Percentiles rank a stretch among this genome's conserved stretches.
phyloP scores from a whole-genome alignment of 2,329 filamentous ascomycete genomes.

The Xylariaceae sp. region DNA sequence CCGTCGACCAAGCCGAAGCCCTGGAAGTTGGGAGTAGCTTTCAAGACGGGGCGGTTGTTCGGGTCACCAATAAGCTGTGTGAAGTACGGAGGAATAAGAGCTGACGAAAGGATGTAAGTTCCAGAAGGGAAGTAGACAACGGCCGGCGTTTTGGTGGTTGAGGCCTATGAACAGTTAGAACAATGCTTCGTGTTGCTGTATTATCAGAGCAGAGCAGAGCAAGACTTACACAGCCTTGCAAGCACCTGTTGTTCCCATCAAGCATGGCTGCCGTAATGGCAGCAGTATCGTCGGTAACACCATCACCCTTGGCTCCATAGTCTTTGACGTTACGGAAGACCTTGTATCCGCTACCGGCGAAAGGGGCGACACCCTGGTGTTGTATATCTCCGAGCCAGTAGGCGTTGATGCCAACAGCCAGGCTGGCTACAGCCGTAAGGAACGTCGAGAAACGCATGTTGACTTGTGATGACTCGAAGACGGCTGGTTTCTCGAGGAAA shows the following conservation, averaged over 20 bases:
- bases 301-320: constrained; percentile 43
- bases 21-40: constrained; percentile 47
- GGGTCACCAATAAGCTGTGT: constrained; percentile 59
- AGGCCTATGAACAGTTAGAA: constrained; percentile 29
- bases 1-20: constrained; percentile 55
- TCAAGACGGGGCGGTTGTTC: constrained; percentile 49
- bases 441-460: constrained; percentile 31
- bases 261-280: constrained; percentile 43
- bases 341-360: constrained; percentile 36
- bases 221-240: constrained; percentile 38
- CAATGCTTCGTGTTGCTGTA: background rate
- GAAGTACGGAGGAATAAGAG: constrained; percentile 58
- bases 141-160: constrained; percentile 38
- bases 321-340: constrained; percentile 46
- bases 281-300: constrained; percentile 41
- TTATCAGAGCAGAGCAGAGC: background rate
- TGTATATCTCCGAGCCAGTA: constrained; percentile 32
- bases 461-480: constrained; percentile 14
- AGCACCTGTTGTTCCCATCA: constrained; percentile 37
- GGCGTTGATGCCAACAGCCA: constrained; percentile 29
- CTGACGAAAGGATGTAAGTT: constrained; percentile 51
- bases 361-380: constrained; percentile 43
- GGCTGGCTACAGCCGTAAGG: constrained; percentile 29
- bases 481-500: constrained; percentile 13
- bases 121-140: constrained; percentile 42